phyloP scores from a whole-genome alignment of 139 green algal genomes.

The Chlorella sorokiniana region DNA sequence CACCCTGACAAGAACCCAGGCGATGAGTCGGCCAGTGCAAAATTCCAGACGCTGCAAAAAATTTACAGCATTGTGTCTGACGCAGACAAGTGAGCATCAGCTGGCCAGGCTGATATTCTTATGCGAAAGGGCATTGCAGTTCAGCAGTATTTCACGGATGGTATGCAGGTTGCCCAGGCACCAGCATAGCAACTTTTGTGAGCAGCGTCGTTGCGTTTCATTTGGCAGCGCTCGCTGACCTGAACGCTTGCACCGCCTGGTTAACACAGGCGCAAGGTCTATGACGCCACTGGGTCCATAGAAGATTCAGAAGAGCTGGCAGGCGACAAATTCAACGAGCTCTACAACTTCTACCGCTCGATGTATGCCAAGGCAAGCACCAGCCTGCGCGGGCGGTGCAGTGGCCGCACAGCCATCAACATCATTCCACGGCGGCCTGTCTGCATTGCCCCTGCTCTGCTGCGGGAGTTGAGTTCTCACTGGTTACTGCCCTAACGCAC shows the following conservation, averaged over 20 bases:
- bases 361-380: conserved; percentile 69
- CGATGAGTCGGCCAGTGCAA: conserved; percentile 62
- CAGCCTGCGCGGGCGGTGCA: background rate
- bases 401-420: background rate
- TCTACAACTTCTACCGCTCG: conserved; percentile 83
- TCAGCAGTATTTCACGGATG: background rate
- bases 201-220: background rate
- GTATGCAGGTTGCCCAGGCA: background rate
- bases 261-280: conserved; percentile 75
- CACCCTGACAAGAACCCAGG: conserved; percentile 93
- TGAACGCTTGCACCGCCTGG: no score
- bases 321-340: conserved; percentile 62
- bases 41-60: conserved; percentile 90
- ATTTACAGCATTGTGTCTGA: conserved; percentile 88
- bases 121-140: no score
- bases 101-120: no score
- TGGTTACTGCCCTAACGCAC: background rate
- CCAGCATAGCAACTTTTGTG: background rate
- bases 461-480: no score
- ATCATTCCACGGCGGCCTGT: background rate
- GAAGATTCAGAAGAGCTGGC: conserved; percentile 69
- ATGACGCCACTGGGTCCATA: conserved; percentile 86
- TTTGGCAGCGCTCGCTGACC: no score
- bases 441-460: no score
- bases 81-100: conserved; percentile 71